phyloP scores from a whole-genome alignment of 2,329 filamentous ascomycete genomes.

The Simplicillium aogashimaense region DNA sequence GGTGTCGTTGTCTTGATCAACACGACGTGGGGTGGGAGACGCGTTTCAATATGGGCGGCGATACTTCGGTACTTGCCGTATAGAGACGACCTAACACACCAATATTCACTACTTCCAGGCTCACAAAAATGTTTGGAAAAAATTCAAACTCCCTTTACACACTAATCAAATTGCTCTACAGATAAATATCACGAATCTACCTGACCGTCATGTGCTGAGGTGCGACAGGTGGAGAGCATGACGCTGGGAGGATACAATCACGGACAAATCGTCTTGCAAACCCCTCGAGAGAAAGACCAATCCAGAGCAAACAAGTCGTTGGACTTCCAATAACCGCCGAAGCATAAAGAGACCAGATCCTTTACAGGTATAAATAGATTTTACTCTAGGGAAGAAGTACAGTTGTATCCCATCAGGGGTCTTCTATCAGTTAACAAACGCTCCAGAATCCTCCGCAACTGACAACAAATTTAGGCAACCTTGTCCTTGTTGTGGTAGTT shows the following conservation, averaged over 20 bases:
- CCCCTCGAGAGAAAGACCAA: too few relatives aligned
- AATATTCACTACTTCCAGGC: background rate
- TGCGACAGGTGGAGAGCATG: too few relatives aligned
- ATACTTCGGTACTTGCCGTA: constrained; percentile 5
- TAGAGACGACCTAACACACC: background rate
- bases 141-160: background rate
- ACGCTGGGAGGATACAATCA: too few relatives aligned
- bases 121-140: background rate
- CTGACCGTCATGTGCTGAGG: too few relatives aligned
- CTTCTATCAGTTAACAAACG: constrained; percentile 17
- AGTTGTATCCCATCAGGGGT: constrained; percentile 15
- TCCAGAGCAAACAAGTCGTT: too few relatives aligned
- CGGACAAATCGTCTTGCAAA: too few relatives aligned
- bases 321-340: too few relatives aligned
- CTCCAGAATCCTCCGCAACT: constrained; percentile 5
- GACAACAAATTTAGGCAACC: constrained; percentile 28
- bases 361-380: too few relatives aligned
- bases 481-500: constrained; percentile 98
- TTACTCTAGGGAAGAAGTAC: constrained; percentile 22
- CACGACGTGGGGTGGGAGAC: constrained; percentile 6
- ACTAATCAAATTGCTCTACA: too few relatives aligned
- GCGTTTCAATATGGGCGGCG: constrained; percentile 4
- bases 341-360: too few relatives aligned
- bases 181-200: too few relatives aligned
- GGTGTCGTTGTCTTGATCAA: background rate